These are phyloP conservation scores for Cenchrus americanus DNA, from an alignment of 176 grass and related monocot species.

Conservation along the genomic window DNA sequence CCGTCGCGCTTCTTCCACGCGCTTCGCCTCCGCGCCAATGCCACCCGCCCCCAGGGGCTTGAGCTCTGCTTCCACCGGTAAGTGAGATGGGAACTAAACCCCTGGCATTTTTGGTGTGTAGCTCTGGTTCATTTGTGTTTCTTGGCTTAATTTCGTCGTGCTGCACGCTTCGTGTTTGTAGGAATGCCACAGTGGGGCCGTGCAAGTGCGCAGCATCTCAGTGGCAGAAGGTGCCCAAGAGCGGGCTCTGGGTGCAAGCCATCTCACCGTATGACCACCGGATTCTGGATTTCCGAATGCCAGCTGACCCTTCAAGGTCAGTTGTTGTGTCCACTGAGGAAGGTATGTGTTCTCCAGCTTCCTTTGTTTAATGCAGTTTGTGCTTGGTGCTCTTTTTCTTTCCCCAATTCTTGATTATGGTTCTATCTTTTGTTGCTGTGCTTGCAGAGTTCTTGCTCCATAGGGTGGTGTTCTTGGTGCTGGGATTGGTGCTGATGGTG, in stretches of 20 bases:
- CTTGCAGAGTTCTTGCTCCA: conserved; percentile 74
- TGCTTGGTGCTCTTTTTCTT: conserved; percentile 9
- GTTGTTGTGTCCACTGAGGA: conserved; percentile 73
- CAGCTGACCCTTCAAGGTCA: conserved; percentile 51
- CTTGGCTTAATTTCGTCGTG: neutral
- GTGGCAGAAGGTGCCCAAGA: conserved; percentile 88
- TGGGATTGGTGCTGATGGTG: conserved; percentile 75
- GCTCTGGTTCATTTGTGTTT: no score
- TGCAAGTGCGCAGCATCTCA: conserved; percentile 73
- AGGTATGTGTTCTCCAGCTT: conserved; percentile 48
- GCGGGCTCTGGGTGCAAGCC: conserved; percentile 58
- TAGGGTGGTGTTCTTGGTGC: conserved; percentile 79
- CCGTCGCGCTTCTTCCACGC: conserved; percentile 75
- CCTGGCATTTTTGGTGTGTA: conserved; percentile 25
- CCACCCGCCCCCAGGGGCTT: conserved; percentile 55
- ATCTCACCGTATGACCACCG: conserved; percentile 72
- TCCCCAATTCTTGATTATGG: neutral
- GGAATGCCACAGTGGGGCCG: conserved; percentile 71
- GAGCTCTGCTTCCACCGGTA: conserved; percentile 95
- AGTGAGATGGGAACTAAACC: conserved; percentile 14
- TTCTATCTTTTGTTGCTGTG: conserved; percentile 4
- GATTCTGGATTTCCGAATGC: conserved; percentile 81
- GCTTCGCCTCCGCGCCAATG: conserved; percentile 54
- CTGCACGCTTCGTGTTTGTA: conserved; percentile 36
- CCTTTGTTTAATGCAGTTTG: neutral